phyloP scores from a whole-genome alignment of 768 basidiomycete species.

The Pleurotus cornucopiae region DNA sequence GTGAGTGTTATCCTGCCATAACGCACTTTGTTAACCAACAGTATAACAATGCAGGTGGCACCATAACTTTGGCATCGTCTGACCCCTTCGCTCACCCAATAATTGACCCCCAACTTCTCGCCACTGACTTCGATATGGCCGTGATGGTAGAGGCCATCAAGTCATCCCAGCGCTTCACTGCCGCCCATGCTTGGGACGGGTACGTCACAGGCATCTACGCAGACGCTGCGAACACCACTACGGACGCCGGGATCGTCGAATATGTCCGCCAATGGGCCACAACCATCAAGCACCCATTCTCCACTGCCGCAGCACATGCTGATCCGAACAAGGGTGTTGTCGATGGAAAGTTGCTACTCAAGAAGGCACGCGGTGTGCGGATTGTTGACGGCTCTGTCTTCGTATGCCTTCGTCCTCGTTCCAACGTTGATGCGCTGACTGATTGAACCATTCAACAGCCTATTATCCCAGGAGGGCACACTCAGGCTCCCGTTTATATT shows the following conservation, averaged over 20 bases:
- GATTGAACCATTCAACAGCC: conserved; percentile 13
- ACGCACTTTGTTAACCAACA: not conserved
- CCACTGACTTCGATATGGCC: conserved; percentile 18
- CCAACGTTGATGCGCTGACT: not conserved
- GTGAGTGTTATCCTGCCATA: conserved; percentile 16
- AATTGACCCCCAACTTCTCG: conserved; percentile 21
- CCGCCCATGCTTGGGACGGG: conserved; percentile 22
- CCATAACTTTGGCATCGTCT: conserved; percentile 20
- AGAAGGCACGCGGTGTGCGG: conserved; percentile 26
- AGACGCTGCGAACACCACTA: conserved; percentile 17
- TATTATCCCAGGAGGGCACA: conserved; percentile 22
- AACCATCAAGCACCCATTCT: conserved; percentile 22
- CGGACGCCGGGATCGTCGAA: conserved; percentile 21
- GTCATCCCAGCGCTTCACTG: conserved; percentile 18
- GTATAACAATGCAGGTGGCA: conserved; percentile 16
- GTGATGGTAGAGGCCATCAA: conserved; percentile 23
- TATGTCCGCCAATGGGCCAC: conserved; percentile 17
- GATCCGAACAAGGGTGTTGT: conserved; percentile 27
- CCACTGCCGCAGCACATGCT: conserved; percentile 21
- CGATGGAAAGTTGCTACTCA: conserved; percentile 28
- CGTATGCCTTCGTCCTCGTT: conserved; percentile 16
- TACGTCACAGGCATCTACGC: conserved; percentile 19
- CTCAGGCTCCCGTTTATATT: conserved; percentile 23
- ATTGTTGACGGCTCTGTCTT: conserved; percentile 36
- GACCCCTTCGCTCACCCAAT: conserved; percentile 22